phyloP scores from a whole-genome alignment of 116 monocot species.

The Dioscorea cayenensis region DNA sequence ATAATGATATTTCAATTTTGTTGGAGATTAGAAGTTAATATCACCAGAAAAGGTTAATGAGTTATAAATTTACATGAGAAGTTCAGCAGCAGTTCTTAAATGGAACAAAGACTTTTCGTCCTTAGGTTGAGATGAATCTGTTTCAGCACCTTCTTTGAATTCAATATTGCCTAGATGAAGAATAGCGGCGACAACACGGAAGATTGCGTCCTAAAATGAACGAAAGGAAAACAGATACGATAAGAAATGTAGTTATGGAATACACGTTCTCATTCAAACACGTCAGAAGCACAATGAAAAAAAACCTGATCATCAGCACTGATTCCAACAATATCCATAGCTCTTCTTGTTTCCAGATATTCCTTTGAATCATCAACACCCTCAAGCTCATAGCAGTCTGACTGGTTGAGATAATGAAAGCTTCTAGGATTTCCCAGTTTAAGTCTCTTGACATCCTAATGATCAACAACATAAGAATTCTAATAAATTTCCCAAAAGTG shows the following conservation, averaged over 20 bases:
- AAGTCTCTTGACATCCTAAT: conserved; percentile 66
- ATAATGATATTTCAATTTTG: neutral
- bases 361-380: conserved; percentile 82
- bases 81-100: conserved; percentile 76
- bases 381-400: conserved; percentile 70
- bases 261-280: neutral
- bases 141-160: conserved; percentile 68
- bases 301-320: conserved; percentile 75
- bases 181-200: conserved; percentile 85
- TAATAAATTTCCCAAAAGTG: too few species aligned
- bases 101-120: conserved; percentile 77
- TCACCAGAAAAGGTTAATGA: neutral
- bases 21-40: neutral
- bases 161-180: conserved; percentile 92
- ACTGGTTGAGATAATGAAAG: conserved; percentile 94
- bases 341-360: conserved; percentile 84
- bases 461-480: neutral
- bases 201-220: conserved; percentile 72
- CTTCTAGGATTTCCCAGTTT: conserved; percentile 68
- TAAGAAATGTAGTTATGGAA: neutral
- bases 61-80: conserved; percentile 61
- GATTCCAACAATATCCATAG: conserved; percentile 95
- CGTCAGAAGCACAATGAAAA: neutral
- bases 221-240: neutral
- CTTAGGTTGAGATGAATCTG: conserved; percentile 71